Evolutionary conservation across 345 rosid genomes (phyloP).

Genomic region (Erodium maritimum): DNA sequence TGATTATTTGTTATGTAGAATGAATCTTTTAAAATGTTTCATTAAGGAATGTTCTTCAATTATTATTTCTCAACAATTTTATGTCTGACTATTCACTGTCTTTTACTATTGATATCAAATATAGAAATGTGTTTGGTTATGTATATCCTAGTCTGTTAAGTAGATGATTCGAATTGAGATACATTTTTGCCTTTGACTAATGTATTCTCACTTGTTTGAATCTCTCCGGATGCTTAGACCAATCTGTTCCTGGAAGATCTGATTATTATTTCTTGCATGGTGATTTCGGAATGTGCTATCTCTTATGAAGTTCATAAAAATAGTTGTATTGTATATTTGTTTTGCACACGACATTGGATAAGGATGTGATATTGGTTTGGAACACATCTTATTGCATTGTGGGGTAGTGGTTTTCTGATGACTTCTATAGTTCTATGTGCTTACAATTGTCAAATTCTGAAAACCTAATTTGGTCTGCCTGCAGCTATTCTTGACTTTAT

Average conservation of each 20-base stretch:
- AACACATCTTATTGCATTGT: no score
- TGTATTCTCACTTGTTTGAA: not conserved
- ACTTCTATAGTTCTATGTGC: not conserved
- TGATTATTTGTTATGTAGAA: not conserved
- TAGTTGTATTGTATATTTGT: not conserved
- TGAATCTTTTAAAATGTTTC: not conserved
- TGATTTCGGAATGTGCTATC: not conserved
- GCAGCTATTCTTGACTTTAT: conserved; percentile 80
- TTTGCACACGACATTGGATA: not conserved
- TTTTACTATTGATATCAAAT: no score
- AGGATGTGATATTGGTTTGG: not conserved
- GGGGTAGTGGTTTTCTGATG: not conserved
- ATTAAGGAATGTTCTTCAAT: no score
- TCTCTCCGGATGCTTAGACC: no score
- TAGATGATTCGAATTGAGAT: not conserved
- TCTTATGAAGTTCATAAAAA: no score
- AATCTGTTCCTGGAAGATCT: not conserved
- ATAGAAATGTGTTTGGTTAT: not conserved
- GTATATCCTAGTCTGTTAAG: not conserved
- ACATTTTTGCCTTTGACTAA: not conserved
- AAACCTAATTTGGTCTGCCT: conserved; percentile 5
- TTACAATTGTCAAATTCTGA: not conserved
- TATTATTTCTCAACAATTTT: no score
- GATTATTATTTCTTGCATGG: not conserved
- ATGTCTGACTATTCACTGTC: not conserved